Base-by-base conservation (phyloP, 2,329 filamentous ascomycete genomes). In the Pseudogymnoascus pannorum region DNA sequence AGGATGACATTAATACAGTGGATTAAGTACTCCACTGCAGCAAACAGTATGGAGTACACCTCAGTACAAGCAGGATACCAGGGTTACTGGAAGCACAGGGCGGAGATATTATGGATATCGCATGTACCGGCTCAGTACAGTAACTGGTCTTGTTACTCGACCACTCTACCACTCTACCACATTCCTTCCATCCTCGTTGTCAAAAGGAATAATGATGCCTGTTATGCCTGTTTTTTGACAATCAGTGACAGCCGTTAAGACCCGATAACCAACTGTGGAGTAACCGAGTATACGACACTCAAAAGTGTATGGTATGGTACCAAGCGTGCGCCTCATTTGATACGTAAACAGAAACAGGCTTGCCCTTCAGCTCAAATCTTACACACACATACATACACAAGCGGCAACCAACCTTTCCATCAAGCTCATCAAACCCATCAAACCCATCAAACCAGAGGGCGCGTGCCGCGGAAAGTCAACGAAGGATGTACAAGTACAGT, bases 171-270 rank as follows among this genome's bases (percentile, higher is more conserved):
- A 24, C 40, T 26, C 18, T 42, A 48, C 20, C 12, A 14, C 22
- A n/a, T 26, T 26, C 42, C 42, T 7, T 40, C 7, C 4, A 14
- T 16, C 18, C 9, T 26, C 22, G 42, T 9, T 48, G 42, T 48
- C 42, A 48, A 48, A 40, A 48, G 42, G 42, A 48, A 48, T 48
- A 48, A 48, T n/a, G 42, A 48, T 48, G 42, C 22, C 42, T 26
- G 42, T n/a, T n/a, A n/a, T n/a, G n/a, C n/a, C n/a, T n/a, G n/a
- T n/a, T 48, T 48, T 44, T 26, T 14, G 42, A 48, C 42, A 24
- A 48, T 48, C 42, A 16, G 42, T 14, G 14, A 14, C 42, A 16
- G 42, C 42, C 42, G 42, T 48, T 48, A 48, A 48, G 42, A 48
- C 42, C 42, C 44, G n/a, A n/a, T n/a, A n/a, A n/a, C n/a, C n/a